Conservation (phyloP, 192 early-diverging fungal species). For the Rhizophagus clarus region DNA sequence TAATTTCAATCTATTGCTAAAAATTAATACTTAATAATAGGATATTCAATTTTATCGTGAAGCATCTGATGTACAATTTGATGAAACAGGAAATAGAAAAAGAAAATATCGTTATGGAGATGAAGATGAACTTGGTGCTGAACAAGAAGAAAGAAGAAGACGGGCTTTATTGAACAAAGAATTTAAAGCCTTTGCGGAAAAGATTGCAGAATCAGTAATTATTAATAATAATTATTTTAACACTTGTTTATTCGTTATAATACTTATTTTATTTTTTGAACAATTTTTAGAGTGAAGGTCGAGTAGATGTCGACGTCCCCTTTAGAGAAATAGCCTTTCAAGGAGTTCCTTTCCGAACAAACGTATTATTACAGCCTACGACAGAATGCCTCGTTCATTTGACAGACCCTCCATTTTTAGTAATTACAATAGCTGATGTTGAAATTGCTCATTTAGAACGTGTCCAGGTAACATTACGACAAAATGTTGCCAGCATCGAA, state of each 20-base stretch:
- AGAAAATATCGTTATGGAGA: constrained; percentile 90
- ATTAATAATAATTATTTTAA: not conserved
- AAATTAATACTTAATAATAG: constrained; percentile 34
- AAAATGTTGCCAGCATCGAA: not conserved
- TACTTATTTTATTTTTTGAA: not conserved
- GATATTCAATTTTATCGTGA: constrained; percentile 99
- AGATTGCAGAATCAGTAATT: constrained; percentile 77
- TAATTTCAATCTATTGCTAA: not conserved
- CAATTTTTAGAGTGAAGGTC: constrained; percentile 62
- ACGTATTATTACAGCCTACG: constrained; percentile 93
- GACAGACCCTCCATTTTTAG: constrained; percentile 90
- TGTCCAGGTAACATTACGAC: constrained; percentile 57
- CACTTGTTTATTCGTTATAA: not conserved
- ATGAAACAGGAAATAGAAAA: constrained; percentile 94
- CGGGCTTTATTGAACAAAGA: constrained; percentile 87
- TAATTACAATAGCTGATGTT: constrained; percentile 89
- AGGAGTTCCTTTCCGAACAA: constrained; percentile 90
- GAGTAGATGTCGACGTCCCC: constrained; percentile 90
- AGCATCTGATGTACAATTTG: constrained; percentile 90
- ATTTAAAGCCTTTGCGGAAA: constrained; percentile 90
- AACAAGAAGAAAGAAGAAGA: constrained; percentile 91
- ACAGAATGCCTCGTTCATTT: constrained; percentile 95
- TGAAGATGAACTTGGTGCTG: constrained; percentile 96
- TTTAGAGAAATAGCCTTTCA: constrained; percentile 92
- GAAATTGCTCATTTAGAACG: constrained; percentile 97